Base-by-base conservation (phyloP, 2,329 filamentous ascomycete species). In the Cladosporium sp. region DNA sequence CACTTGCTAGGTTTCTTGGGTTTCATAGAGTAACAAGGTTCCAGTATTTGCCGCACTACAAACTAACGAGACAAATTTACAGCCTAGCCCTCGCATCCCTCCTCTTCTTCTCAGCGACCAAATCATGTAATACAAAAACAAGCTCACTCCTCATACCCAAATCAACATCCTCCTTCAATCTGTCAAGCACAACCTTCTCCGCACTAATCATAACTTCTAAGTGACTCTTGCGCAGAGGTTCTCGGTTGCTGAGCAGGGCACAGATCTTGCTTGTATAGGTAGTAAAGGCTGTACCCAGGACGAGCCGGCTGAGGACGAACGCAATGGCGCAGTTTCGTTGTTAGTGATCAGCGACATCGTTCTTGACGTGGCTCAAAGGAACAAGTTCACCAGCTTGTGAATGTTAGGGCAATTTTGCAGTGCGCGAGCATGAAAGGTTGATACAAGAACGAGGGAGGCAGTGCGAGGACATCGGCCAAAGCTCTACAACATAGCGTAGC, bases 161-260 rank as follows among this genome's bases (percentile, higher is more conserved):
- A 21, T 59, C 53, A 31, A 7, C 44, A 53, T 66, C 61, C 2
- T 23, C n/a, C 33, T 10, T 26, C 21, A 66, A 40, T 46, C 62
- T 37, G 18, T 59, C 62, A 16, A 66, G 14, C 1, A 50, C 53
- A 21, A 66, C 29, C 35, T 37, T 33, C 23, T 67, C 66, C 16
- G 50, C 66, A 23, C 63, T 35, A 29, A 65, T 56, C 66, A 67
- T 62, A 29, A 67, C 66, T 14, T 67, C 62, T 6, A 67, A 18
- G 40, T 67, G n/a, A n/a, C 66, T n/a, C 53, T 52, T 11, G 66
- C 66, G 62, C 62, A 67, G 12, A 65, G 49, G 18, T 67, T 65
- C 23, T 67, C 62, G 37, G 65, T 64, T 3, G 66, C 66, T 5
- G 62, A 65, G 63, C 62, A 67, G 16, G 35, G 12, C 11, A 67